Evolutionary conservation across 176 grass and related monocot species (phyloP).

Genomic region (Eremochloa ophiuroides): DNA sequence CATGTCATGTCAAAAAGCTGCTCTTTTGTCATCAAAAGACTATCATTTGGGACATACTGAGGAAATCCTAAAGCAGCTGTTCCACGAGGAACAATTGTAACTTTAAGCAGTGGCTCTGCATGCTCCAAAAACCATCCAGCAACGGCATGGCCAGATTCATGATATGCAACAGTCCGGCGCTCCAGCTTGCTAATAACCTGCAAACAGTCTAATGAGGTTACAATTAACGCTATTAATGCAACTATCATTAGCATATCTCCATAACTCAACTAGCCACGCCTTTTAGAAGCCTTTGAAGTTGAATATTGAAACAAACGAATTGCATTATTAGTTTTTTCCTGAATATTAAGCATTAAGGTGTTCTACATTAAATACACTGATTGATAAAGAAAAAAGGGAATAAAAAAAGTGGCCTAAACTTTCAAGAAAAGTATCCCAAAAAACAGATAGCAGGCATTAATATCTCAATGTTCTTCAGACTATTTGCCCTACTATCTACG

Average conservation of each 20-base stretch:
- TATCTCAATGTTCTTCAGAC: background rate
- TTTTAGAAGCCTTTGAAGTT: conserved; percentile 6
- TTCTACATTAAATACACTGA: background rate
- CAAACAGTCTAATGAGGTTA: conserved; percentile 21
- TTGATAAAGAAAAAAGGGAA: background rate
- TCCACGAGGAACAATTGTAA: conserved; percentile 91
- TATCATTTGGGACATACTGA: conserved; percentile 87
- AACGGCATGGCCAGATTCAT: conserved; percentile 96
- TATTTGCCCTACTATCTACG: background rate
- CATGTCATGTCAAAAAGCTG: conserved; percentile 92
- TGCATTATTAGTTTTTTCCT: background rate
- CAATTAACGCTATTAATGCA: background rate
- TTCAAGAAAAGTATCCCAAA: background rate
- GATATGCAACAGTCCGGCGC: conserved; percentile 80
- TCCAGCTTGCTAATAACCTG: conserved; percentile 95
- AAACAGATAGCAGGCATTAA: background rate
- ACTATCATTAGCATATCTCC: background rate
- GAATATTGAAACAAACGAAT: background rate
- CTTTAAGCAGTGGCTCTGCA: conserved; percentile 86
- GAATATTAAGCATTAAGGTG: background rate
- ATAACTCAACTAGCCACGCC: conserved; percentile 9
- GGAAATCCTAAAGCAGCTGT: conserved; percentile 88
- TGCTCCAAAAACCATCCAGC: conserved; percentile 97
- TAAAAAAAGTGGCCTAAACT: background rate
- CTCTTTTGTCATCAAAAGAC: conserved; percentile 94